These are phyloP conservation scores for Lasiodiplodia sp. DNA, from an alignment of 2,329 filamentous ascomycete species.

Conservation along the genomic window DNA sequence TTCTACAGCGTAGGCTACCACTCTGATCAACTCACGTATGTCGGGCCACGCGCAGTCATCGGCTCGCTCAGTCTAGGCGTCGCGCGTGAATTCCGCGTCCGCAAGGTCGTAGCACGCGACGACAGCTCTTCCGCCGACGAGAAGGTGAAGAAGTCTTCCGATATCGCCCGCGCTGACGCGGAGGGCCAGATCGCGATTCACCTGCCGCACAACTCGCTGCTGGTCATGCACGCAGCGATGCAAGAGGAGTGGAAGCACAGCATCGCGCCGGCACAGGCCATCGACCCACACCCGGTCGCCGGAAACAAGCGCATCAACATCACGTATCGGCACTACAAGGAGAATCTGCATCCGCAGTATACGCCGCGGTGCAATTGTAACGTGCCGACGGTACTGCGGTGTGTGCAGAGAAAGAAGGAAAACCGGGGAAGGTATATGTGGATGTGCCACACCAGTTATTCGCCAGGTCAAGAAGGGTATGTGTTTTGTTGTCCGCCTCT, in stretches of 20 bases:
- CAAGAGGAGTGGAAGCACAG: constrained; percentile 97
- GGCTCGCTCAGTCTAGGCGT: constrained; percentile 91
- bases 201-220: constrained; percentile 89
- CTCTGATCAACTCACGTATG: constrained; percentile 89
- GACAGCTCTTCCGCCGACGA: constrained; percentile 52
- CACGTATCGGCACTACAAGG: constrained; percentile 88
- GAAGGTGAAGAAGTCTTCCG: constrained; percentile 33
- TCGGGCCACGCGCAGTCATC: constrained; percentile 87
- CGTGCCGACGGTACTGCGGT: constrained; percentile 73
- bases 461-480: constrained; percentile 65
- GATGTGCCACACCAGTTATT: constrained; percentile 85
- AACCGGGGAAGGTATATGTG: constrained; percentile 86
- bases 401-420: constrained; percentile 79
- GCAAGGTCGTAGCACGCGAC: constrained; percentile 70
- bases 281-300: constrained; percentile 84
- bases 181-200: constrained; percentile 92
- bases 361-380: constrained; percentile 82
- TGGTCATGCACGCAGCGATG: constrained; percentile 98
- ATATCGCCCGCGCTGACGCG: constrained; percentile 60
- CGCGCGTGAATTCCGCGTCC: constrained; percentile 89
- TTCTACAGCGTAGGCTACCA: constrained; percentile 78
- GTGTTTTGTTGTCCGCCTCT: constrained; percentile 32
- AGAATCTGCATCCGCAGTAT: constrained; percentile 75
- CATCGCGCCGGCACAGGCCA: constrained; percentile 75
- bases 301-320: constrained; percentile 87